Conservation (phyloP, 1,284 basidiomycete genomes). For the Irpex sp. region DNA sequence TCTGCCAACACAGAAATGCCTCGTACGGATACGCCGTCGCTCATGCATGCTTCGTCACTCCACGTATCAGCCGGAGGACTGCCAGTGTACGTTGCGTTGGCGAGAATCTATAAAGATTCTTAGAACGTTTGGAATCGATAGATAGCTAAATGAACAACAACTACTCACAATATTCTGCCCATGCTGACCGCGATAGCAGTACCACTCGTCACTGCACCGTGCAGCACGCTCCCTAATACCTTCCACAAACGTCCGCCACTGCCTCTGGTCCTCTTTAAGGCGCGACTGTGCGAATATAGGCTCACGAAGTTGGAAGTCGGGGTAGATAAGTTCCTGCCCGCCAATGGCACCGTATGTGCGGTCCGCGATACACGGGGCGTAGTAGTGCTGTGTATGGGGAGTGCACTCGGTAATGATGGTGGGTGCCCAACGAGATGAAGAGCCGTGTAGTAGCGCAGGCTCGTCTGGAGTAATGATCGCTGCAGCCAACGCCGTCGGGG, state of each 20-base stretch:
- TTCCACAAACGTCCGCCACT: conserved; percentile 3
- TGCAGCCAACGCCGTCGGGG: neutral
- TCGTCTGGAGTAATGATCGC: neutral
- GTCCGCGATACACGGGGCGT: conserved; percentile 7
- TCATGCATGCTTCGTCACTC: conserved; percentile 10
- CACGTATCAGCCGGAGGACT: conserved; percentile 3
- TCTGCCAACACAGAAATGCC: neutral
- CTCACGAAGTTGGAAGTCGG: conserved; percentile 9
- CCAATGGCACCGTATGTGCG: conserved; percentile 1
- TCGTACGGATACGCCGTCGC: conserved; percentile 3
- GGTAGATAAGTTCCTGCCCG: conserved; percentile 11
- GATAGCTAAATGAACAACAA: neutral
- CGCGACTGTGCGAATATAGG: conserved; percentile 6
- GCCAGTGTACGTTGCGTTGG: conserved; percentile 10
- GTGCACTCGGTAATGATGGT: neutral
- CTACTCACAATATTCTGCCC: conserved; percentile 9
- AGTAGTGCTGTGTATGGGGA: neutral
- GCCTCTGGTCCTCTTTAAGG: neutral
- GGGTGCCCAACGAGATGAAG: neutral
- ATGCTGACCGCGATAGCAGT: conserved; percentile 9
- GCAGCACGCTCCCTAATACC: conserved; percentile 7
- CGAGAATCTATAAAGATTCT: conserved; percentile 1
- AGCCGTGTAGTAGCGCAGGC: neutral
- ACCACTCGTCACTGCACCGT: conserved; percentile 7
- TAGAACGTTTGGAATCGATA: neutral